Evolutionary conservation across 2,329 filamentous ascomycete species (phyloP).

Genomic region (Xylariaceae sp.): DNA sequence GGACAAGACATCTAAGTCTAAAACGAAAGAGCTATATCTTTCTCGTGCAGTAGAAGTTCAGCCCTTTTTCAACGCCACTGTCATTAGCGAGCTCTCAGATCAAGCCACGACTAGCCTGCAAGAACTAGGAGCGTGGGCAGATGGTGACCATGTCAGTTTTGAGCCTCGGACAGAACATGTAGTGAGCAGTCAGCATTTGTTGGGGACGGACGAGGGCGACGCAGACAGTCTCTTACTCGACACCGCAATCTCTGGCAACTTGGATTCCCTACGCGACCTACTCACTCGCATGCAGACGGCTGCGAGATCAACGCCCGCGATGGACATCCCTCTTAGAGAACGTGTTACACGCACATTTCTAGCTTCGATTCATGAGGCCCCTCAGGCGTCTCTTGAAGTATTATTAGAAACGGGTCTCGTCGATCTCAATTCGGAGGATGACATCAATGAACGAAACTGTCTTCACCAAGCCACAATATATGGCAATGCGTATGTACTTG

Average conservation of each 20-base stretch:
- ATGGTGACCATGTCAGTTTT: conserved; percentile 89
- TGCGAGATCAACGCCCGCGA: conserved; percentile 43
- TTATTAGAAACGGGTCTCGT: conserved; percentile 79
- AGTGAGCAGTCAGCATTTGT: conserved; percentile 61
- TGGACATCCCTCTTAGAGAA: conserved; percentile 58
- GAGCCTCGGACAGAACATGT: conserved; percentile 59
- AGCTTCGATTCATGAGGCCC: conserved; percentile 81
- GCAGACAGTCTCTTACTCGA: conserved; percentile 85
- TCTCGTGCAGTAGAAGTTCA: conserved; percentile 95
- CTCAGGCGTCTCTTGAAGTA: conserved; percentile 68
- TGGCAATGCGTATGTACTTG: conserved; percentile 73
- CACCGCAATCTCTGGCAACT: conserved; percentile 77
- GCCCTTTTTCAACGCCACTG: conserved; percentile 95
- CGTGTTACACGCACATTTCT: conserved; percentile 87
- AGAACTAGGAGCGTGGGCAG: conserved; percentile 93
- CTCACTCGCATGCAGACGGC: conserved; percentile 64
- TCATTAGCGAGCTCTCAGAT: conserved; percentile 94
- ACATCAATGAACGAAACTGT: conserved; percentile 96
- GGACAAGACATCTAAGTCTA: conserved; percentile 99
- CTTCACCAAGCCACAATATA: conserved; percentile 96
- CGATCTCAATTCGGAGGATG: conserved; percentile 89
- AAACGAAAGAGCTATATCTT: conserved; percentile 95
- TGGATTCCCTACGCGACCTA: conserved; percentile 73
- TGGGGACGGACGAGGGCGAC: conserved; percentile 82
- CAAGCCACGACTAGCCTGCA: conserved; percentile 95